Evolutionary conservation across 2,329 filamentous ascomycete genomes (phyloP).

Genomic region (Oidium heveae): DNA sequence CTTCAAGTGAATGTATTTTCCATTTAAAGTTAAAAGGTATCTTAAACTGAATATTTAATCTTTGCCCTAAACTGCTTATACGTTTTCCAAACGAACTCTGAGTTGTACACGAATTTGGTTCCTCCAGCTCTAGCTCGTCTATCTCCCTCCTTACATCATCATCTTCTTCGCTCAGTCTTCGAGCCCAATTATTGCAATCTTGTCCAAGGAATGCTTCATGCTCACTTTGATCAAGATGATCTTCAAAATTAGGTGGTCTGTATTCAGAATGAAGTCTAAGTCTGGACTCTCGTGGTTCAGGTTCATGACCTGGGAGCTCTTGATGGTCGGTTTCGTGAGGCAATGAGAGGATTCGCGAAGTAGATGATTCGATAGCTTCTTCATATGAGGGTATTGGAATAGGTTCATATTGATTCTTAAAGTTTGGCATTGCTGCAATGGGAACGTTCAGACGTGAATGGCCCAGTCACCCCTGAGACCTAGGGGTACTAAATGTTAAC

Average conservation of each 20-base stretch:
- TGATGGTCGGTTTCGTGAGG: slow-evolving; percentile 50
- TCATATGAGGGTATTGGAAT: slow-evolving; percentile 65
- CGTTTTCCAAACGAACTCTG: slow-evolving; percentile 15
- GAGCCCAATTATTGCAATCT: slow-evolving; percentile 22
- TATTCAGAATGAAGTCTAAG: slow-evolving; percentile 32
- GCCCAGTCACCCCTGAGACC: neutral
- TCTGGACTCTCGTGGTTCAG: slow-evolving; percentile 16
- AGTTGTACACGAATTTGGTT: slow-evolving; percentile 24
- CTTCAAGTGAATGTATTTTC: slow-evolving; percentile 5
- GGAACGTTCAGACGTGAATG: neutral
- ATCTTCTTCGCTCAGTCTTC: slow-evolving; percentile 23
- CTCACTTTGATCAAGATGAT: slow-evolving; percentile 23
- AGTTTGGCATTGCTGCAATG: slow-evolving; percentile 16
- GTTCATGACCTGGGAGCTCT: slow-evolving; percentile 29
- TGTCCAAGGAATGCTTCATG: slow-evolving; percentile 23
- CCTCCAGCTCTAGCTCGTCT: slow-evolving; percentile 70
- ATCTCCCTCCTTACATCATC: slow-evolving; percentile 55
- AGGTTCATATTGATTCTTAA: slow-evolving; percentile 31
- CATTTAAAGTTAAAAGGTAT: slow-evolving; percentile 13
- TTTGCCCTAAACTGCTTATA: slow-evolving; percentile 13
- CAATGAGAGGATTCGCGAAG: slow-evolving; percentile 31
- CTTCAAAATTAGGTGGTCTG: slow-evolving; percentile 60
- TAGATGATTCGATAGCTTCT: slow-evolving; percentile 42
- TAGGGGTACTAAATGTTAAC: neutral
- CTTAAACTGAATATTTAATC: slow-evolving; percentile 7